Base-by-base conservation (phyloP, 371 early-diverging fungal genomes). In the Mycotypha africana region DNA sequence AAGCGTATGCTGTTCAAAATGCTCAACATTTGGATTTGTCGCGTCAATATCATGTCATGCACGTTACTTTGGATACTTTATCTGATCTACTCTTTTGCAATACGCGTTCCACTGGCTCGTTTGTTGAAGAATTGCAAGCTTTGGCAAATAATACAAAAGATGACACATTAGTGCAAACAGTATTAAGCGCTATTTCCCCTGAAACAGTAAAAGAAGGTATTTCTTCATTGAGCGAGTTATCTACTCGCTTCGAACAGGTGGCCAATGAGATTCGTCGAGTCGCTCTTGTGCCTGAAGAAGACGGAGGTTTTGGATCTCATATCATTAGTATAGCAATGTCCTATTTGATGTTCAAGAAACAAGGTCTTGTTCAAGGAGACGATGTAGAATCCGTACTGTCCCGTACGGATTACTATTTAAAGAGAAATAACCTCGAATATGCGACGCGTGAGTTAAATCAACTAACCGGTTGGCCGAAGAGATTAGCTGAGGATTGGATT, bases 371-470 rank as follows among this genome's bases (percentile, higher is more conserved):
- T 1, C 70, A 83, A 38, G 95, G 94, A 19, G 74, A 78, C 36
- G 93, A 92, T 59, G 81, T 88, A 12, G 94, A 95, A 49, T 70
- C 91, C 5, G 62, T 92, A 20, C 62, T 94, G 41, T 79, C 92
- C 6, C 78, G 95, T 38, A 61, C 86, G 14, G 74, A 84, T 48
- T 79, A 76, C 58, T 84, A 84, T 57, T 65, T 95, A 51, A 56
- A 65, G 51, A 73, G 76, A 47, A 79, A 79, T 23, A 85, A 93
- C 58, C 56, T 95, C 50, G 94, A 95, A 38, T 60, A 59, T 32
- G 93, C 93, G 12, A 67, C 90, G 15, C 76, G 95, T 49, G 94
- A 95, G 65, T 53, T 93, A 51, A 95, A 95, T 67, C 91, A 89
- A 63, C 70, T 95, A 32, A 69, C 63, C 46, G 94, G 95, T 8